Base-by-base conservation (phyloP, 495 filamentous ascomycete genomes). In the Terfezia claveryi region DNA sequence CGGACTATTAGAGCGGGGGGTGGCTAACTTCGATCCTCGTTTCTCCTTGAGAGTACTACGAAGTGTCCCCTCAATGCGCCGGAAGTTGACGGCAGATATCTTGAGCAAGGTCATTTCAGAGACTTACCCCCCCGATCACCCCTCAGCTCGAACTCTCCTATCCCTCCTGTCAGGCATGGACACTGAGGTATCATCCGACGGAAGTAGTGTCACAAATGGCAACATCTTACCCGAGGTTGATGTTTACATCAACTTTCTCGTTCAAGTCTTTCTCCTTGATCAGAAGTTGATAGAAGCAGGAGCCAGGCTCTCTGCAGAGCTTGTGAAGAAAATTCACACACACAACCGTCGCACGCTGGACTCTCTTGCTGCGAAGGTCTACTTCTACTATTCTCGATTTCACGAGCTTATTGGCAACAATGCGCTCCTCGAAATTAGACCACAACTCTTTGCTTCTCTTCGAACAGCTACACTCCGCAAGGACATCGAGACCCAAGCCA, bases 301-400 rank as follows among this genome's bases (percentile, higher is more conserved):
- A 41, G 80, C 83, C 60, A 74, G 81, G 53, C 94, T 96, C 71
- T 95, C 89, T 32, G 76, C 73, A 20, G 74, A 75, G 57, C 73
- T 95, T 46, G 81, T 87, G 54, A 83, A 87, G 64, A 81, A 80
- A 61, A 78, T 96, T 64, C 88, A 93, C 58, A 73, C 79, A 37
- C 71, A 91, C 58, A 98, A 98, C 72, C 87, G 91, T 53, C 82
- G 91, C 55, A 94, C 91, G 14, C 72, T 98, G 57, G 91, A 98
- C 65, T 84, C 87, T 49, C 79, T 98, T 36, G 85, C 87, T 52
- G 87, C 91, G 44, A 87, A 88, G 66, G 85, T 91, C 55, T 98
- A 96, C 75, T 96, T 94, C 69, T 98, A 98, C 73, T 93, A 85
- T 68, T 85, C 83, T 50, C 72, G 96, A 55, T 95, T 95, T 73